Evolutionary conservation across 2,329 filamentous ascomycete species (phyloP), one percentile per base, ranked within the genome.

Genomic region (Colletotrichum somersetense): DNA sequence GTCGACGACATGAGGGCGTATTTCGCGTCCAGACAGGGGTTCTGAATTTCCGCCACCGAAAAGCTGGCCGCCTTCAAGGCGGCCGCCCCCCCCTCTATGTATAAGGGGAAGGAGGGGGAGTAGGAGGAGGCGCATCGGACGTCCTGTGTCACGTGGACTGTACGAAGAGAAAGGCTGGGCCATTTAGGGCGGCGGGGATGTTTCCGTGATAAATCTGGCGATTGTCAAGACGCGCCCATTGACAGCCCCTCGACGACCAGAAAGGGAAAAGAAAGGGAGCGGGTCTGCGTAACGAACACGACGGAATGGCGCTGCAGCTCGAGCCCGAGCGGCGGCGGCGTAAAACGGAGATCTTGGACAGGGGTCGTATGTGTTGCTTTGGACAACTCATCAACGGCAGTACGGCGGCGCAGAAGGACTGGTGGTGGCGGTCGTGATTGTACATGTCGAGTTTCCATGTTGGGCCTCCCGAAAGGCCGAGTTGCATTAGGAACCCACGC

Each of bases 1-100:
- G 92, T 91, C 66, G 88, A 91, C 76, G 85, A 85, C 44, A 90
- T 92, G 75, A 88, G 89, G 80, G 83, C 82, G 73, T 93, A 93
- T 82, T 95, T 91, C 81, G 84, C 86, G 74, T 83, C 83, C 52
- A 90, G 89, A 79, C 82, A 83, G 66, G 86, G 88, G 16, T 90
- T 91, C 76, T 91, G 20, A 61, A 82, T 50, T 55, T 62, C 56
- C 48, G 55, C 48, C 38, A 65, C 62, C 30, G 59, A 14, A 63
- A 26, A 26, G n/a, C 3, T 42, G 69, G 69, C 59, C 59, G 69
- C 69, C 53, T 56, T 8, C 3, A 46, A 69, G 46, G 69, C 65
- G 69, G 62, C 69, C 69, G 46, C 35, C 66, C 69, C 35, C 64
- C 40, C 55, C 56, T 46, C 33, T 64, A 40, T 64, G 40, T 69